Evolutionary conservation across 768 basidiomycete species (phyloP).

Genomic region (Lentinula aciculospora): DNA sequence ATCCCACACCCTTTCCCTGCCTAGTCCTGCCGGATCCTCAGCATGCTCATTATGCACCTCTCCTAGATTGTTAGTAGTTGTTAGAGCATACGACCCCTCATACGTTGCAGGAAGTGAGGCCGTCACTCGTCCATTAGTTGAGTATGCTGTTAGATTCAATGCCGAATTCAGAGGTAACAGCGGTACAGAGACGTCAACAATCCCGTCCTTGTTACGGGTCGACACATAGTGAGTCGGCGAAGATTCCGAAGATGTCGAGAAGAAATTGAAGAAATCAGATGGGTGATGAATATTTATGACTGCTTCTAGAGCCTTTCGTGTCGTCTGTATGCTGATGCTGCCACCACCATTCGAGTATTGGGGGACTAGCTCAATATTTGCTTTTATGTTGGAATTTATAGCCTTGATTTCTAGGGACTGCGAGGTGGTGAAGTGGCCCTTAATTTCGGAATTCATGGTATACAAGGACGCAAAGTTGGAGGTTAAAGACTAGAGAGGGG

Average conservation of each 20-base stretch:
- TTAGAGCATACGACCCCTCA: not conserved
- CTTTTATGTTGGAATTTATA: not conserved
- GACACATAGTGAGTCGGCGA: slow-evolving; percentile 1
- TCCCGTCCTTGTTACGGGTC: slow-evolving; percentile 32
- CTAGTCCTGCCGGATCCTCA: not conserved
- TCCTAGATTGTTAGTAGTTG: not conserved
- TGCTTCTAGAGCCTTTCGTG: not conserved
- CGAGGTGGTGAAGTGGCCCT: not conserved
- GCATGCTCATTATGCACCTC: not conserved
- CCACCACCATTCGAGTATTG: not conserved
- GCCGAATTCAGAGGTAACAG: slow-evolving; percentile 26
- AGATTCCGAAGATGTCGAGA: slow-evolving; percentile 22
- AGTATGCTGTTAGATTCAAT: slow-evolving; percentile 12
- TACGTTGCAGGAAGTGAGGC: not conserved
- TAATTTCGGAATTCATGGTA: not conserved
- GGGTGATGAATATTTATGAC: not conserved
- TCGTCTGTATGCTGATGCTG: not conserved
- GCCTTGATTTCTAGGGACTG: not conserved
- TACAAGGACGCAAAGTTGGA: not conserved
- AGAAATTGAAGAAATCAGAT: not conserved
- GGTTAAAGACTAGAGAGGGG: not conserved
- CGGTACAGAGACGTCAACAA: slow-evolving; percentile 22
- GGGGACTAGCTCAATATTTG: not conserved
- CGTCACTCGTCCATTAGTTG: not conserved
- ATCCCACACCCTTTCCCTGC: not conserved